Percentiles rank a stretch among this genome's conserved stretches.
phyloP scores from a whole-genome alignment of 768 basidiomycete species.

The Xerocomellus chrysenteron region DNA sequence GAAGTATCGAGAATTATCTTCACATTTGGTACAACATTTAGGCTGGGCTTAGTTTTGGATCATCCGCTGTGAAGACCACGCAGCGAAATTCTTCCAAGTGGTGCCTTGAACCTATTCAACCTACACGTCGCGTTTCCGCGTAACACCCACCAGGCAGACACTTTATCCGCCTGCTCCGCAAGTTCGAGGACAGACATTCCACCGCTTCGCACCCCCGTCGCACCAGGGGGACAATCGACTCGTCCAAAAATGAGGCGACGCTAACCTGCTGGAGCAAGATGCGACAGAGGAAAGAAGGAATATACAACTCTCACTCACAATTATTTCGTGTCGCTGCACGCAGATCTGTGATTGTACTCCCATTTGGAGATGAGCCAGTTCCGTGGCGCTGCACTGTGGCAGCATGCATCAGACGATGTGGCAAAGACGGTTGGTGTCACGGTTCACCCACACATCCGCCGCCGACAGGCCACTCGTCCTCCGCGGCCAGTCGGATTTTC shows the following conservation, averaged over 20 bases:
- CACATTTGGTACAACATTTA: too few species aligned
- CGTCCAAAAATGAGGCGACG: not conserved
- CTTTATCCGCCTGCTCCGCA: not conserved
- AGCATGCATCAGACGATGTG: not conserved
- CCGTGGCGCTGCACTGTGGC: not conserved
- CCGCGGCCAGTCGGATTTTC: not conserved
- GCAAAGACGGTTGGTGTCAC: not conserved
- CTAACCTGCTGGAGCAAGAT: not conserved
- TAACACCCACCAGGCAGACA: not conserved
- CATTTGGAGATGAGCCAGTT: too few species aligned
- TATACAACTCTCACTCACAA: not conserved
- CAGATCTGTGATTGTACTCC: not conserved
- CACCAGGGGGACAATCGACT: not conserved
- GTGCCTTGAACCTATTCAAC: not conserved
- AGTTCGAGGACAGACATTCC: not conserved
- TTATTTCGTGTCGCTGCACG: not conserved
- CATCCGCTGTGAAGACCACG: too few species aligned
- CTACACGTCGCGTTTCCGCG: not conserved
- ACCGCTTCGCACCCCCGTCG: not conserved
- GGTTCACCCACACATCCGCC: not conserved
- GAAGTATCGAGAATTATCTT: too few species aligned
- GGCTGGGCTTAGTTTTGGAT: too few species aligned
- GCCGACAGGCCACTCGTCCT: not conserved
- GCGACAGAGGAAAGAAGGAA: not conserved
- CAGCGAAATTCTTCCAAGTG: not conserved